Evolutionary conservation across 768 basidiomycete species (phyloP).

Genomic region (Hemileccinum impolitum): DNA sequence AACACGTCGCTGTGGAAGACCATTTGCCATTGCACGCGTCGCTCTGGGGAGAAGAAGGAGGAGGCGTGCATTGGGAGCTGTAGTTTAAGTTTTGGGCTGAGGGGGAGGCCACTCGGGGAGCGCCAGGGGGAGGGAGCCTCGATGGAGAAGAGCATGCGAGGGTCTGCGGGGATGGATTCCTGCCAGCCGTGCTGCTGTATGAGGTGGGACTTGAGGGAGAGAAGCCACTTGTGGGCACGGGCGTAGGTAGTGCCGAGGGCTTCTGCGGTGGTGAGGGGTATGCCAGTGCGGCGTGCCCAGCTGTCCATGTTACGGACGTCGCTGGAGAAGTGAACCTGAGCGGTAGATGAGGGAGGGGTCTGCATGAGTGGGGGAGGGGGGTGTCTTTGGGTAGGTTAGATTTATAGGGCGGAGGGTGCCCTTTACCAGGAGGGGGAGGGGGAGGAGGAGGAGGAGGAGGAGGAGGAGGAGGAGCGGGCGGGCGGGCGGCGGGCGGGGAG

Average conservation of each 20-base stretch:
- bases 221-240: constrained; percentile 74
- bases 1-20: constrained; percentile 80
- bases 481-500: too few relatives aligned
- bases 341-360: constrained; percentile 36
- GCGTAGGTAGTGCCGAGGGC: constrained; percentile 79
- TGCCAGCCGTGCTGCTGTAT: constrained; percentile 70
- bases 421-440: constrained; percentile 34
- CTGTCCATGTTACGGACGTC: constrained; percentile 80
- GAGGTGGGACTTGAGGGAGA: constrained; percentile 58
- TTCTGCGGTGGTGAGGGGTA: constrained; percentile 80
- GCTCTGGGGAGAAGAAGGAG: constrained; percentile 82
- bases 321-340: constrained; percentile 73
- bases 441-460: constrained; percentile 25
- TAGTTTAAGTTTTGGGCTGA: constrained; percentile 67
- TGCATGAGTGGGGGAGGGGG: constrained; percentile 24
- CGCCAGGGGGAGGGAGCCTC: constrained; percentile 78
- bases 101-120: constrained; percentile 70
- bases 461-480: constrained; percentile 3
- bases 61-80: constrained; percentile 77
- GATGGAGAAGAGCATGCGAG: constrained; percentile 74
- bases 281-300: constrained; percentile 76
- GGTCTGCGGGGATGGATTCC: constrained; percentile 55
- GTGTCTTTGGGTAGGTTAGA: constrained; percentile 6
- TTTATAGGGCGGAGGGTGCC: constrained; percentile 30
- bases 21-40: constrained; percentile 87